Conservation (phyloP, 805 yeast species). For the Kazachstania kunashirensis region DNA sequence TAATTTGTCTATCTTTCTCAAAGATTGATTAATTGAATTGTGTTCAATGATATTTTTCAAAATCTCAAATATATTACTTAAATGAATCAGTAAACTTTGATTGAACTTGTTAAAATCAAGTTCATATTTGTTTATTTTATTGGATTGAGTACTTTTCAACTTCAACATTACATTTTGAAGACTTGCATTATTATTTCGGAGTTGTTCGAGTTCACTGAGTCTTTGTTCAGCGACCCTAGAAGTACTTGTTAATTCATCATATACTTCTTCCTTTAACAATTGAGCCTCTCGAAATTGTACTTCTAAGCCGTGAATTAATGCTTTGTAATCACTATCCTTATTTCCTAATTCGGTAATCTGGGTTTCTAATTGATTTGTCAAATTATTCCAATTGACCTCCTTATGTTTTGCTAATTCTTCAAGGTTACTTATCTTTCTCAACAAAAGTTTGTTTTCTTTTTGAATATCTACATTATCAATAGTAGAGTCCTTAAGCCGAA, state of each 20-base stretch:
- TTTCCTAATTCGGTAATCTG: conserved; percentile 7
- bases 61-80: conserved; percentile 40
- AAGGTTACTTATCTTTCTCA: conserved; percentile 10
- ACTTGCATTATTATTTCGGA: conserved; percentile 1
- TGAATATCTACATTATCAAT: conserved; percentile 4
- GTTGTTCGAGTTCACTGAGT: conserved; percentile 6
- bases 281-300: conserved; percentile 6
- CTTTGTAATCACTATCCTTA: conserved; percentile 1
- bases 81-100: conserved; percentile 36
- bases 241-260: conserved; percentile 3
- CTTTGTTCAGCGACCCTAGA: neutral
- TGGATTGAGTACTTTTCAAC: conserved; percentile 1
- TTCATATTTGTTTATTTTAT: conserved; percentile 5
- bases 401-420: conserved; percentile 12
- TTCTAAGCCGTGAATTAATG: conserved; percentile 13
- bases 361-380: conserved; percentile 18
- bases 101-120: conserved; percentile 34
- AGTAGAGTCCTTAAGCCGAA: conserved; percentile 3
- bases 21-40: conserved; percentile 49
- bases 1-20: conserved; percentile 37
- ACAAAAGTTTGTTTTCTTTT: conserved; percentile 8
- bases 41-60: conserved; percentile 50
- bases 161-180: conserved; percentile 1
- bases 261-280: neutral
- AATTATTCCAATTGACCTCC: conserved; percentile 20